A percentile compares a stretch with the other conserved stretches of the same genome.
Conservation (phyloP, 345 rosid genomes). For the Gossypium bickii region DNA sequence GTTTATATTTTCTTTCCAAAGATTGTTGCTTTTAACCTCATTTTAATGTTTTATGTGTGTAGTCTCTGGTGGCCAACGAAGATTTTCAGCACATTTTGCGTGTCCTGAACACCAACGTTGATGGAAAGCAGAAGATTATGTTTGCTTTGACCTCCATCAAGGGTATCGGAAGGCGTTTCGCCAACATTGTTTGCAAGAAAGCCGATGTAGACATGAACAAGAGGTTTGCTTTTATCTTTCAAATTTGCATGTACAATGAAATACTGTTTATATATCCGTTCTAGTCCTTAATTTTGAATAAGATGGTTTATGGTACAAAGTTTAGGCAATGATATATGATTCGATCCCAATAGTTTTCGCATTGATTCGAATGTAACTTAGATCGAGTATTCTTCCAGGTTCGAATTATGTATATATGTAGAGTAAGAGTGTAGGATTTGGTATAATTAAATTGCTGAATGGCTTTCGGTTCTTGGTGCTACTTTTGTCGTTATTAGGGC, state of each 20-base stretch:
- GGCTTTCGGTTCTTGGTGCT: neutral
- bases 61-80: conserved; percentile 85
- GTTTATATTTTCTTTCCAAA: neutral
- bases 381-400: neutral
- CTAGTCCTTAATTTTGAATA: neutral
- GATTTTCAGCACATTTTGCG: conserved; percentile 91
- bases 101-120: conserved; percentile 87
- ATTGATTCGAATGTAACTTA: neutral
- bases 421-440: neutral
- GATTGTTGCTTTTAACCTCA: neutral
- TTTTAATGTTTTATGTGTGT: conserved; percentile 12
- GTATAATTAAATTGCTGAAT: neutral
- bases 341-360: too few relatives aligned
- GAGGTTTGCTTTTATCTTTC: conserved; percentile 34
- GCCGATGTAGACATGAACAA: conserved; percentile 97
- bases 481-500: conserved; percentile 41
- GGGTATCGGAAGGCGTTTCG: conserved; percentile 83
- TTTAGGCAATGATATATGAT: neutral
- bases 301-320: neutral
- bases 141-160: conserved; percentile 90
- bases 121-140: conserved; percentile 88
- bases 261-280: too few relatives aligned
- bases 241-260: neutral
- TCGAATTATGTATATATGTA: neutral
- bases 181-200: conserved; percentile 93